A percentile compares a stretch with the other conserved stretches of the same genome.
These are phyloP conservation scores for Ochetophila trinervis DNA, from an alignment of 306 rosid genomes.

Conservation along the genomic window DNA sequence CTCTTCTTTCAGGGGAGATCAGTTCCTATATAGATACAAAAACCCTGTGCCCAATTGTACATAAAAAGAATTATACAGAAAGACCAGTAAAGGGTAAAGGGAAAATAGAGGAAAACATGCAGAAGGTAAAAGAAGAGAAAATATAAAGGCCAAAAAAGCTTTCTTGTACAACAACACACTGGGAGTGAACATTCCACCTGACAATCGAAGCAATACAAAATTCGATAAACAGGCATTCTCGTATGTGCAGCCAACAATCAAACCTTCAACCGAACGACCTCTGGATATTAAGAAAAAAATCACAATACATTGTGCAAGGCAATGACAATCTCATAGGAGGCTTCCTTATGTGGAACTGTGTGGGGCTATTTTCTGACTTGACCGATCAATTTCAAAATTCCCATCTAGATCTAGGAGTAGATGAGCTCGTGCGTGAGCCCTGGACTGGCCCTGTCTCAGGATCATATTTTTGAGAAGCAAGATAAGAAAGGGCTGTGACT, in stretches of 20 bases:
- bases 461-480: slow-evolving; percentile 47
- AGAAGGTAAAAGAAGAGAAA: slow-evolving; percentile 1
- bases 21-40: slow-evolving; percentile 38
- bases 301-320: slow-evolving; percentile 1
- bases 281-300: slow-evolving; percentile 6
- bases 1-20: slow-evolving; percentile 13
- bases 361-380: slow-evolving; percentile 9
- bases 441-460: slow-evolving; percentile 35
- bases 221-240: slow-evolving; percentile 19
- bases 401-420: slow-evolving; percentile 45
- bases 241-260: slow-evolving; percentile 4
- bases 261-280: slow-evolving; percentile 11
- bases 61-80: slow-evolving; percentile 30
- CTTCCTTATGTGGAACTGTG: slow-evolving; percentile 2
- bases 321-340: neutral
- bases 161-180: slow-evolving; percentile 15
- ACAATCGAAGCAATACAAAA: slow-evolving; percentile 21
- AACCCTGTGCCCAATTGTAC: slow-evolving; percentile 38
- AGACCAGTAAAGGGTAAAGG: neutral
- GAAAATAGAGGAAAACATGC: neutral
- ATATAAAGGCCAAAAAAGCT: neutral
- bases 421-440: slow-evolving; percentile 19
- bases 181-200: slow-evolving; percentile 21
- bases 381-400: slow-evolving; percentile 24
- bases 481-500: slow-evolving; percentile 53